Base-by-base conservation (phyloP, 2,329 filamentous ascomycete genomes). In the Shiraia sp. region DNA sequence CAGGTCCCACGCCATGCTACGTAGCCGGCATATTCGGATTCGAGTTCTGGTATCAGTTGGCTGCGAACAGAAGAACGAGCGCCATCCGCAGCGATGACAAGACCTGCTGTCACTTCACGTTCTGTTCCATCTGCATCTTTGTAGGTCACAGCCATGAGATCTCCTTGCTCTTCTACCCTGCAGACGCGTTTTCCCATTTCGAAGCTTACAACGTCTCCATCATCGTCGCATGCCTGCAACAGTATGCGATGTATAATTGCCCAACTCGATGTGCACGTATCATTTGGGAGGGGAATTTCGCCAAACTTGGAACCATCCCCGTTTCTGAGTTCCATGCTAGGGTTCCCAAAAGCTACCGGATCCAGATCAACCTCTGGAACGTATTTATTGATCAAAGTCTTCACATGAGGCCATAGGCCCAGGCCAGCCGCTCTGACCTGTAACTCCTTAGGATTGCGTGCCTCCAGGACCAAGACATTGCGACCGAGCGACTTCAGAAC, bases 41-140 rank as follows among this genome's bases (percentile, higher is more conserved):
- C 27, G 6, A 48, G 24, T 2, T 45, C 42, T 10, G 51, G 47
- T 1, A 52, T 32, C 1, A 59, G 26, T 15, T 41, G 34, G 6
- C 26, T 36, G 3, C 53, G 53, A n/a, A 50, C 15, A 9, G 25
- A 17, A 2, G 54, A 56, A 6, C 42, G 37, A 14, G 44, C 50
- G 5, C 56, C 56, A 26, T 57, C 56, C 4, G 56, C 52, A 8
- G 44, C 54, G 15, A 57, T 47, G 6, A 59, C 40, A 1, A 58
- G 30, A 30, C 50, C 36, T 4, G 54, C 42, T 4, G 17, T 30
- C 1, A 40, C 28, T 2, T 23, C 22, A 2, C 25, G 10, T 10
- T 49, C 38, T 1, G 13, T 10, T 2, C 40, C 42, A 13, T 40
- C 19, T 16, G 34, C 17, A 25, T 15, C 15, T 13, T 29, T 41